Evolutionary conservation across 2,329 filamentous ascomycete genomes (phyloP).

Genomic region (Neoarthrinium moseri): DNA sequence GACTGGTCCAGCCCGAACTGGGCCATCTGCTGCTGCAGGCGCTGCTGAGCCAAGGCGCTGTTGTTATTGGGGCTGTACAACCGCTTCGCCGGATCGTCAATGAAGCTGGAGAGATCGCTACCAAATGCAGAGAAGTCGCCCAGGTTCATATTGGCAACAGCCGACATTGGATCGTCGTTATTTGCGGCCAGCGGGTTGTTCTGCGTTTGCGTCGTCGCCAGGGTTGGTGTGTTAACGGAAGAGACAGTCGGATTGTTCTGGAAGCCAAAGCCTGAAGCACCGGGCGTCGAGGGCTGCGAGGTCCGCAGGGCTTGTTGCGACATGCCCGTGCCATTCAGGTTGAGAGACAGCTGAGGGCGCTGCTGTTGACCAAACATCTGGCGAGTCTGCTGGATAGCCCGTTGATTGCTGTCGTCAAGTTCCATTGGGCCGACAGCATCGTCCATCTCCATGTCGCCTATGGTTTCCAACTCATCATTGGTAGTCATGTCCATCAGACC

Average conservation of each 20-base stretch:
- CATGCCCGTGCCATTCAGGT: conserved; percentile 73
- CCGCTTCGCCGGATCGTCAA: conserved; percentile 93
- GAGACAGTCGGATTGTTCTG: conserved; percentile 96
- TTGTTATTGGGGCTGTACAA: conserved; percentile 85
- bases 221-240: conserved; percentile 91
- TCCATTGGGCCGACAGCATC: conserved; percentile 70
- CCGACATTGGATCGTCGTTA: conserved; percentile 67
- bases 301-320: conserved; percentile 78
- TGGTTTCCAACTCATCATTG: conserved; percentile 73
- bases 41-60: conserved; percentile 65
- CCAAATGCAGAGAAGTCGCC: conserved; percentile 61
- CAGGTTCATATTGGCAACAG: conserved; percentile 56
- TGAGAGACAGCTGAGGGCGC: conserved; percentile 76
- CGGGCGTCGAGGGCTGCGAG: conserved; percentile 84
- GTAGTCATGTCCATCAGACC: conserved; percentile 41
- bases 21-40: conserved; percentile 65
- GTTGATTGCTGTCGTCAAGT: conserved; percentile 56
- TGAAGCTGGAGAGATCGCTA: conserved; percentile 51
- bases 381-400: conserved; percentile 67
- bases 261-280: conserved; percentile 72
- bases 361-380: conserved; percentile 66
- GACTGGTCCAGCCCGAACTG: conserved; percentile 74
- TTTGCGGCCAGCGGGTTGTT: conserved; percentile 60
- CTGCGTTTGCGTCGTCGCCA: conserved; percentile 68
- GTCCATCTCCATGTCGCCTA: conserved; percentile 97